Evolutionary conservation across 2,329 filamentous ascomycete species (phyloP), one percentile per base, ranked within the genome.

Genomic region (Claviceps maximensis): DNA sequence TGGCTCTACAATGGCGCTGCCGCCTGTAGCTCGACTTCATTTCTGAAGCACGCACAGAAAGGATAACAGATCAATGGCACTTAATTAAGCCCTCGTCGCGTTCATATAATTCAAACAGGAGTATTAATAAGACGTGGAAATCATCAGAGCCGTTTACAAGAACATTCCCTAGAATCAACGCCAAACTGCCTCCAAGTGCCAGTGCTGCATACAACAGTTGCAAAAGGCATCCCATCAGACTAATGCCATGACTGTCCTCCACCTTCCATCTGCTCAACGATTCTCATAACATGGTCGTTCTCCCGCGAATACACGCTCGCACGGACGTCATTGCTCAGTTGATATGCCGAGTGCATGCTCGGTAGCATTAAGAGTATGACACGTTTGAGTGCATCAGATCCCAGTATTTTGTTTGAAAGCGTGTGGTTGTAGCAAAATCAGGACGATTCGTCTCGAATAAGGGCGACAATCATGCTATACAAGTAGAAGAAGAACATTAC

Each of bases 401-500:
- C 21, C 41, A 10, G 13, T 12, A 15, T 12, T 31, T 38, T 40
- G 42, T 25, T 2, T 23, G 5, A 33, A 33, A 21, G 25, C 19
- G 15, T 50, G 15, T 31, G 13, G 27, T 25, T 7, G 36, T 27
- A 19, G n/a, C 1, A 4, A 53, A 54, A 49, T 84, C 84, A 95
- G 72, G 89, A 81, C 56, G 86, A 82, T 74, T 98, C 93, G 71
- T 97, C 93, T 66, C 86, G 84, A 76, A 98, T 98, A 58, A 98
- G 80, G 60, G 93, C 91, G 59, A 96, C 91, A 62, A 93, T 93
- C 87, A 93, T 94, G 84, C 87, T 94, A 81, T 95, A 95, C 54
- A 98, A 86, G 75, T 98, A 98, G 82, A 97, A 98, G 83, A 98
- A 98, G 82, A 98, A 98, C 89, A 98, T 96, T 74, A 98, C 71